Conservation (phyloP, 495 filamentous ascomycete genomes). For the Penicillium atrosanguineum region DNA sequence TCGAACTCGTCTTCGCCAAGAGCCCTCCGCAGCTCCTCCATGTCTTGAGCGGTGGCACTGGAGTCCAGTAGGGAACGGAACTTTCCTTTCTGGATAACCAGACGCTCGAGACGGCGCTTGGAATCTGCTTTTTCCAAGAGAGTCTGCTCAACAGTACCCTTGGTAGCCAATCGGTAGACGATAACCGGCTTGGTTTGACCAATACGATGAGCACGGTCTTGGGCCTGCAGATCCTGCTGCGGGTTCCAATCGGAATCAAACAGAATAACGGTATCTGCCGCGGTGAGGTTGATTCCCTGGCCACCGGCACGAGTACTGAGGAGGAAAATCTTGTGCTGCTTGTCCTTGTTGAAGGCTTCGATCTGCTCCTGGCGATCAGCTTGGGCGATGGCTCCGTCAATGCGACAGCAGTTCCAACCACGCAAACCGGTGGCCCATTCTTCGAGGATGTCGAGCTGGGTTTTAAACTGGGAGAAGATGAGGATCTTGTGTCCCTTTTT, state of each 20-base stretch:
- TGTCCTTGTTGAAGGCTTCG: constrained; percentile 73
- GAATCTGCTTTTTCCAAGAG: constrained; percentile 86
- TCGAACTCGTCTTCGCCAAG: constrained; percentile 54
- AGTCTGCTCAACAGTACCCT: constrained; percentile 87
- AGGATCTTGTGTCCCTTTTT: constrained; percentile 80
- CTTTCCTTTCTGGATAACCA: constrained; percentile 92
- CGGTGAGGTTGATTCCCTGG: constrained; percentile 84
- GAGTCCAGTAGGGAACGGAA: constrained; percentile 55
- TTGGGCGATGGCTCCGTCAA: constrained; percentile 85
- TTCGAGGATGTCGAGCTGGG: constrained; percentile 85
- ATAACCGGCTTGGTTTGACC: constrained; percentile 90
- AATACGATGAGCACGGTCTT: constrained; percentile 92
- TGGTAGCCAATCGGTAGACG: constrained; percentile 92
- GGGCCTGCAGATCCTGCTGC: constrained; percentile 93
- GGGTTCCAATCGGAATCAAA: constrained; percentile 95
- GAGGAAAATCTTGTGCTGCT: constrained; percentile 74
- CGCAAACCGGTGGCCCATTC: constrained; percentile 75
- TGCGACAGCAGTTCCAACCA: constrained; percentile 78
- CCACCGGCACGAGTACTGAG: constrained; percentile 89
- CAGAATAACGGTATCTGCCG: constrained; percentile 72
- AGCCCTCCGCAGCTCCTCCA: constrained; percentile 45
- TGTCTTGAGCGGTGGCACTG: constrained; percentile 28
- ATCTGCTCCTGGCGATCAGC: constrained; percentile 81
- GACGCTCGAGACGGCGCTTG: constrained; percentile 89
- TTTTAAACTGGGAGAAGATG: constrained; percentile 96